A percentile compares a stretch with the other conserved stretches of the same genome.
Conservation (phyloP, 1,284 basidiomycete genomes). For the Malassezia cuniculi region DNA sequence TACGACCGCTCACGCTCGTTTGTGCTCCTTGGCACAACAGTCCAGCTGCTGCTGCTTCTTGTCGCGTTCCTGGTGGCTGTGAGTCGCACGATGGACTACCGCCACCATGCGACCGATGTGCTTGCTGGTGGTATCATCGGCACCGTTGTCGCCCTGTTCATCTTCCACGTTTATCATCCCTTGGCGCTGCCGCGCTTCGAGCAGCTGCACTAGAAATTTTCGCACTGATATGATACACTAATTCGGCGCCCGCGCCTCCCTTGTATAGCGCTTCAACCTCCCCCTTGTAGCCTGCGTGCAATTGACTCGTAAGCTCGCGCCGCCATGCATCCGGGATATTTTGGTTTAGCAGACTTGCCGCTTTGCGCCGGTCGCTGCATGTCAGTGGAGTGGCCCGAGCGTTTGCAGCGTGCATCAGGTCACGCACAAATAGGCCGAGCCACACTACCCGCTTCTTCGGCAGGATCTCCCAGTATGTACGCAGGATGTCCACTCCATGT, state of each 20-base stretch:
- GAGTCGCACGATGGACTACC: slow-evolving; percentile 47
- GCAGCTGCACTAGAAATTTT: neutral
- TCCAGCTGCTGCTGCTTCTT: slow-evolving; percentile 60
- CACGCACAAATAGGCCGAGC: no score
- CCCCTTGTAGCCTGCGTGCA: slow-evolving; percentile 23
- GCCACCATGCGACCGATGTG: slow-evolving; percentile 53
- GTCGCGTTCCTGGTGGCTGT: slow-evolving; percentile 76
- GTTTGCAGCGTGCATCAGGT: no score
- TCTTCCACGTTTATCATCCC: slow-evolving; percentile 56
- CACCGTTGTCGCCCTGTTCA: slow-evolving; percentile 59
- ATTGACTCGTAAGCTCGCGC: slow-evolving; percentile 14
- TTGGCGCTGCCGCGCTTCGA: slow-evolving; percentile 3
- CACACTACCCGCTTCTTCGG: no score
- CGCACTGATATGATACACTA: slow-evolving; percentile 1
- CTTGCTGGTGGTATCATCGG: slow-evolving; percentile 67
- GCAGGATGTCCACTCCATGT: slow-evolving; percentile 26
- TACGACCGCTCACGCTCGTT: no score
- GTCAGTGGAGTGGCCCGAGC: no score
- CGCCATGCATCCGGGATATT: no score
- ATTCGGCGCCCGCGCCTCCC: neutral
- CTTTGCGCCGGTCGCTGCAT: slow-evolving; percentile 21
- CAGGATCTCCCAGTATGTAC: slow-evolving; percentile 1
- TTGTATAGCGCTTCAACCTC: slow-evolving; percentile 25
- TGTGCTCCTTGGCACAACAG: no score
- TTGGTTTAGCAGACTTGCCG: slow-evolving; percentile 13